A percentile compares a stretch with the other conserved stretches of the same genome.
Evolutionary conservation across 345 rosid species (phyloP).

Genomic region (Aquilaria sinensis): DNA sequence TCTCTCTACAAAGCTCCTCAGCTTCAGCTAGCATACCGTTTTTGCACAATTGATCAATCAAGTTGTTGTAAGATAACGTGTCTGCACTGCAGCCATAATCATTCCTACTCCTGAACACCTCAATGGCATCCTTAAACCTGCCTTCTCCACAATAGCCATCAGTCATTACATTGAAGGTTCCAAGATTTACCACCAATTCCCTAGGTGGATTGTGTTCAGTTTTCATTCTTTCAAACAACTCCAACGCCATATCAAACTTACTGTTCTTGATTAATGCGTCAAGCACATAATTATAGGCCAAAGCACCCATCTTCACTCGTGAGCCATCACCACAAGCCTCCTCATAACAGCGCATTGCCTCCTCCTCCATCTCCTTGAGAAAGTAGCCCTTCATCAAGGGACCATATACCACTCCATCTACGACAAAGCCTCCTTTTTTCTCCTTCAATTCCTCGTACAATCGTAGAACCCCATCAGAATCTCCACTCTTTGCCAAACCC

Average conservation of each 20-base stretch:
- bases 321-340: conserved; percentile 48
- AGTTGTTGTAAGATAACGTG: conserved; percentile 58
- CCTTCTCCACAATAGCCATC: conserved; percentile 68
- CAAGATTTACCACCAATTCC: conserved; percentile 59
- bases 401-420: conserved; percentile 83
- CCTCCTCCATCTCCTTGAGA: conserved; percentile 62
- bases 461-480: conserved; percentile 52
- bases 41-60: conserved; percentile 71
- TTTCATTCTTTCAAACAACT: conserved; percentile 64
- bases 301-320: conserved; percentile 53
- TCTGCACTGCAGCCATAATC: conserved; percentile 64
- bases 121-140: conserved; percentile 60
- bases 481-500: conserved; percentile 45
- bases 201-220: conserved; percentile 64
- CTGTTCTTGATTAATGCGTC: conserved; percentile 72
- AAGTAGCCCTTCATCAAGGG: conserved; percentile 74
- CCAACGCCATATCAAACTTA: conserved; percentile 68
- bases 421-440: conserved; percentile 61
- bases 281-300: conserved; percentile 61
- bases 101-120: conserved; percentile 60
- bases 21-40: conserved; percentile 70
- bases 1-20: conserved; percentile 62
- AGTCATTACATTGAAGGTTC: conserved; percentile 79
- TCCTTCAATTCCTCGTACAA: conserved; percentile 75
- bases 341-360: conserved; percentile 74